phyloP scores from a whole-genome alignment of 163 green algal genomes.

The Scenedesmus sp. region DNA sequence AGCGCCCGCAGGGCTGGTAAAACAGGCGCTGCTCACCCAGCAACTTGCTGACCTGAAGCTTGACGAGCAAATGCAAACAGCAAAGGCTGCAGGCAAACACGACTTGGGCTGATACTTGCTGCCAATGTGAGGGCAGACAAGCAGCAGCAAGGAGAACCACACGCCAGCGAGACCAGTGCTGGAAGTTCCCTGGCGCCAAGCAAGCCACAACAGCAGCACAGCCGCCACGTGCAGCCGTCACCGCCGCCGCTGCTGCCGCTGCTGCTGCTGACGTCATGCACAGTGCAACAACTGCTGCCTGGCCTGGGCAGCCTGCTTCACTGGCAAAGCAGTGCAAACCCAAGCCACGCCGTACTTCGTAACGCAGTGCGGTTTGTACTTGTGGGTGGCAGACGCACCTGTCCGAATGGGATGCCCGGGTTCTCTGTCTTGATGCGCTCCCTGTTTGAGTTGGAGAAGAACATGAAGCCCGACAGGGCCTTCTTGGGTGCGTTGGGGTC shows the following conservation, averaged over 20 bases:
- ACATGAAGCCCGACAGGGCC: conserved; percentile 77
- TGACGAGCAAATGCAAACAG: not conserved
- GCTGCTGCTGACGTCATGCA: too few species aligned
- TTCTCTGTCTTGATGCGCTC: conserved; percentile 69
- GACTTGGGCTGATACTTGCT: too few species aligned
- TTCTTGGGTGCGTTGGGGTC: conserved; percentile 84
- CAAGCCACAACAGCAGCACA: too few species aligned
- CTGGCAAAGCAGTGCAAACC: not conserved
- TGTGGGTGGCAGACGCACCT: conserved; percentile 52
- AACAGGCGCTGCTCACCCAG: not conserved
- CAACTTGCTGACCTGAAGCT: not conserved
- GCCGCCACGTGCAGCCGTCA: too few species aligned
- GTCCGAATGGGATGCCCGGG: conserved; percentile 56
- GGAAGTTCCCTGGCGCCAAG: too few species aligned
- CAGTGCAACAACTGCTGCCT: too few species aligned
- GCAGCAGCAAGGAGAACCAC: not conserved
- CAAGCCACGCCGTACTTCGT: not conserved
- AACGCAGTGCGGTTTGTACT: not conserved
- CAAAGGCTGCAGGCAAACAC: too few species aligned
- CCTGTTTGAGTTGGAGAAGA: conserved; percentile 73
- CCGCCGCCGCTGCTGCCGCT: too few species aligned
- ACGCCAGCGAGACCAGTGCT: too few species aligned
- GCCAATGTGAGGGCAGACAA: too few species aligned
- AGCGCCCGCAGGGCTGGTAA: not conserved
- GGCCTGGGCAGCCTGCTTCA: too few species aligned